Base-by-base conservation (phyloP, 495 filamentous ascomycete genomes). In the Penicillium salamii region DNA sequence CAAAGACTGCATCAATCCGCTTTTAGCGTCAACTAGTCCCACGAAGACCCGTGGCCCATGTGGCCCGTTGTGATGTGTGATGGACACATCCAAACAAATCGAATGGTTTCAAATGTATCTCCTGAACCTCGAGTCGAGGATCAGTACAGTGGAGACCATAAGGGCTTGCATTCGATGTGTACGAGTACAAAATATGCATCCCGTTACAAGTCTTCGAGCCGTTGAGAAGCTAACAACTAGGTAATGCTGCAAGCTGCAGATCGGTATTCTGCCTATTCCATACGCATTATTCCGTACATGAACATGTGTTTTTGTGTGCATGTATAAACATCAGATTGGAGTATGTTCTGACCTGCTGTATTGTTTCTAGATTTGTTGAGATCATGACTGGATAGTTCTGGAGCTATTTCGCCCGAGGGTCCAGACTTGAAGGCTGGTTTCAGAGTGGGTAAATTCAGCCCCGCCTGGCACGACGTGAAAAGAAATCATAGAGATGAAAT, bases 241-340 rank as follows among this genome's bases (percentile, higher is more conserved):
- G 4, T 26, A 26, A 26, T 26, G 23, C 23, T 8, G 28, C 43
- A 53, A 28, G 29, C 39, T 42, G 57, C 50, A 54, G 58, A 59
- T 60, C 49, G 21, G 6, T 19, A 42, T 41, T 12, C 32, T 38
- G n/a, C n/a, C 24, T 31, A 18, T 14, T 43, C 24, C 40, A 26
- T 26, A 4, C n/a, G n/a, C 14, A 18, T 19, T 36, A n/a, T 24
- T 39, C 31, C 5, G 15, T 26, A 51, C 14, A 47, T 31, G 26
- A 39, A 35, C 19, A 31, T 40, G 17, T 24, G 20, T 50, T 11
- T 34, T 28, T 4, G 7, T 35, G 32, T 18, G 41, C 36, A 45
- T 11, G 47, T 28, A 28, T 39, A 28, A 41, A 34, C 26, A 17
- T 29, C 36, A 18, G 13, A 38, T 24, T 23, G 12, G 20, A 45